Base-by-base conservation (phyloP, 352 stramenopile genomes). In the Globisporangium irregulare region DNA sequence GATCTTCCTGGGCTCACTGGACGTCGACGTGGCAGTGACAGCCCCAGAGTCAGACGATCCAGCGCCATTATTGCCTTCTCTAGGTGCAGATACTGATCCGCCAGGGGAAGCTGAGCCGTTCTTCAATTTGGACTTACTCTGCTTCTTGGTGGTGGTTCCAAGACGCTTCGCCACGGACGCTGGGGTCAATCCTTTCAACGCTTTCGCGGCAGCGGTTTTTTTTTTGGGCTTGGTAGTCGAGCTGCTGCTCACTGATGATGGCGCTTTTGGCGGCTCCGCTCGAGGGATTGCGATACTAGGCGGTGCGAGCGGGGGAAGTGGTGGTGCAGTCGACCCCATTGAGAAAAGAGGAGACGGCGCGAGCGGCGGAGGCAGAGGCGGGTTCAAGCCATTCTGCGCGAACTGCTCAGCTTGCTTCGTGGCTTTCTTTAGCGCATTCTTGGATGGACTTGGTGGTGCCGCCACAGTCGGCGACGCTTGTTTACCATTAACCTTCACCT, bases 151-250 rank as follows among this genome's bases (percentile, higher is more conserved):
- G 6, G 72, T 71, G 41, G 67, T 73, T 12, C 70, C 70, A 36
- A 78, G 22, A 46, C 69, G 71, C 57, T 82, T 86, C 24, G 68
- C 76, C 53, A 86, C 74, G 60, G 75, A 78, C 0, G 76, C 73
- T 68, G 78, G 78, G 53, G 75, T 82, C 27, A 86, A 59, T 1
- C 74, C 72, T 56, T 80, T 79, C 14, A 79, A 29, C 7, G 60
- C 64, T 34, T 71, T 71, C 36, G 51, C 46, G 36, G 66, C 67
- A n/a, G 15, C 14, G 7, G 12, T 24, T 36, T 29, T 59, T 36
- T 62, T 61, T 34, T 55, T 58, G 59, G 64, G 43, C 27, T 57
- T 78, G 34, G 27, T 71, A 50, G 10, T 69, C 25, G 1, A 36
- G 43, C 15, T 51, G 41, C 25, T 64, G 8, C 10, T 55, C 4